Conservation (phyloP, 441 rosid species). For the Adansonia madagascariensis region DNA sequence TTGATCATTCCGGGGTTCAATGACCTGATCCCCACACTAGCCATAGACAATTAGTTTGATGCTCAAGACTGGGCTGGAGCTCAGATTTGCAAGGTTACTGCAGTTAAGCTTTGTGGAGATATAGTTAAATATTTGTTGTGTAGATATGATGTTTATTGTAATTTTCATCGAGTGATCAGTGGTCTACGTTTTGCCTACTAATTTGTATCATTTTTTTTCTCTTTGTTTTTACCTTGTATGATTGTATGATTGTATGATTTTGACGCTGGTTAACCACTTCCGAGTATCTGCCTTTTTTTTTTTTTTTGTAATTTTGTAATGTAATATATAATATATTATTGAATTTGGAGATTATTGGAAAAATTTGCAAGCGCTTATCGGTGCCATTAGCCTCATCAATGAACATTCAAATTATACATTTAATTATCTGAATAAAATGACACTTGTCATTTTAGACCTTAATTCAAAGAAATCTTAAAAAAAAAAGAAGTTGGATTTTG, state of each 20-base stretch:
- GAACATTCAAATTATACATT: too few species aligned
- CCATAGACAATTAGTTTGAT: slow-evolving; percentile 23
- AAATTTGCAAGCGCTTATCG: not conserved
- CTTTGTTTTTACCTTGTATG: not conserved
- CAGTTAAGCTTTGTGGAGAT: slow-evolving; percentile 19
- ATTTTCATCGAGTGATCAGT: slow-evolving; percentile 24
- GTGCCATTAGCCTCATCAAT: not conserved
- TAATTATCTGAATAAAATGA: too few species aligned
- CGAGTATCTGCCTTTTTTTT: not conserved
- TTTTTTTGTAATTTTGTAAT: slow-evolving; percentile 31
- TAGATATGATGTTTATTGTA: slow-evolving; percentile 25
- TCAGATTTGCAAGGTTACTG: not conserved
- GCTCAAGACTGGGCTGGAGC: not conserved
- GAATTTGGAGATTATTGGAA: slow-evolving; percentile 27
- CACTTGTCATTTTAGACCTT: too few species aligned
- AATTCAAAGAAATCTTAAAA: too few species aligned
- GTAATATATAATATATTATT: slow-evolving; percentile 19
- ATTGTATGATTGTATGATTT: not conserved
- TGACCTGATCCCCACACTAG: slow-evolving; percentile 29
- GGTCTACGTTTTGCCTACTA: slow-evolving; percentile 12
- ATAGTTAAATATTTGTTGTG: slow-evolving; percentile 17
- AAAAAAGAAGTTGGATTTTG: too few species aligned
- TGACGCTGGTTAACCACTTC: not conserved
- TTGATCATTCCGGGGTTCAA: not conserved
- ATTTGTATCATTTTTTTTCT: slow-evolving; percentile 33